phyloP scores from a whole-genome alignment of 2,329 filamentous ascomycete species.

The Nigrospora osmanthi region DNA sequence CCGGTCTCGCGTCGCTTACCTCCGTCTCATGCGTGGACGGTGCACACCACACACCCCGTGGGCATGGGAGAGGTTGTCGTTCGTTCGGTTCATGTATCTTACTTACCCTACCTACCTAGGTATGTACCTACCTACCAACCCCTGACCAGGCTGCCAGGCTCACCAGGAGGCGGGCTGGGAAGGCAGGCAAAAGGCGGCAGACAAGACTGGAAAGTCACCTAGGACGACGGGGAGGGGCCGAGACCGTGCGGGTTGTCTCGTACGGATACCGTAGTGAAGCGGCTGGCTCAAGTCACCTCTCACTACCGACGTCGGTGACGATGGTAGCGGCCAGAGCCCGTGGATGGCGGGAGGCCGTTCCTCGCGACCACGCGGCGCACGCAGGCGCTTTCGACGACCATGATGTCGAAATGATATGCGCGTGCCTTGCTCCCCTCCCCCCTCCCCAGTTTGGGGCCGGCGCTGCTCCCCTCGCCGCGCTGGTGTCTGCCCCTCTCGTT shows the following conservation, averaged over 20 bases:
- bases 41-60: not conserved
- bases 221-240: too few relatives aligned
- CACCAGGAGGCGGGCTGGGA: too few relatives aligned
- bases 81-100: too few relatives aligned
- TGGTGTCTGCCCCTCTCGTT: not conserved
- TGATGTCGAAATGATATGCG: slow-evolving; percentile 1
- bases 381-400: not conserved
- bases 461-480: not conserved
- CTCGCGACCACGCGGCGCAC: not conserved
- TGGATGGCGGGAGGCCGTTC: not conserved
- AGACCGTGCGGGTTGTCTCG: too few relatives aligned
- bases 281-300: not conserved
- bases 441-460: too few relatives aligned
- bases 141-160: too few relatives aligned
- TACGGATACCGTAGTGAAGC: too few relatives aligned
- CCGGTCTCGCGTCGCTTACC: not conserved
- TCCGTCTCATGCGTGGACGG: not conserved
- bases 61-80: not conserved
- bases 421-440: not conserved
- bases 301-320: not conserved
- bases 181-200: too few relatives aligned
- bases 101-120: too few relatives aligned
- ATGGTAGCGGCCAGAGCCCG: not conserved
- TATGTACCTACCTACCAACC: too few relatives aligned
- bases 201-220: too few relatives aligned